phyloP scores from a whole-genome alignment of 345 rosid genomes.

The Xanthoceras sorbifolium region DNA sequence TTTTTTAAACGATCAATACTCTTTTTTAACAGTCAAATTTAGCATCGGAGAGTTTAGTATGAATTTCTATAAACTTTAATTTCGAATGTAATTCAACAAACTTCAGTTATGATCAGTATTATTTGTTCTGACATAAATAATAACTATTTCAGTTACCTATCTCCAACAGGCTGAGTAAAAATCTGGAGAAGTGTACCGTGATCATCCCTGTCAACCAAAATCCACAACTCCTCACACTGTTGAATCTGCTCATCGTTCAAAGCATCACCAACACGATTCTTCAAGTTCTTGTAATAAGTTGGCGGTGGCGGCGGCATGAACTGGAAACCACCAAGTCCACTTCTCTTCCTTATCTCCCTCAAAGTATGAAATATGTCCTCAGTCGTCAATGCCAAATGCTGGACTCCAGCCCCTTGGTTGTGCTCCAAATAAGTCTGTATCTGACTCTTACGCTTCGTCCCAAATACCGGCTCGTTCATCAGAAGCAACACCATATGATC shows the following conservation, averaged over 20 bases:
- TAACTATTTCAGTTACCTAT: too few species aligned
- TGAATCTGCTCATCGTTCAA: constrained; percentile 74
- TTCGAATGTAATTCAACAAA: too few species aligned
- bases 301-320: constrained; percentile 96
- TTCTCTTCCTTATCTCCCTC: constrained; percentile 80
- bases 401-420: constrained; percentile 89
- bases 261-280: constrained; percentile 70
- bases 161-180: constrained; percentile 90
- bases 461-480: constrained; percentile 86
- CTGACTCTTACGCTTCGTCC: constrained; percentile 92
- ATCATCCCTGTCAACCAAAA: constrained; percentile 91
- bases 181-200: constrained; percentile 94
- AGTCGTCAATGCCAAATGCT: constrained; percentile 74
- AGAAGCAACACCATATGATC: constrained; percentile 77
- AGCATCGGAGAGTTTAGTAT: too few species aligned
- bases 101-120: too few species aligned
- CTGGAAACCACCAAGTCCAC: constrained; percentile 77
- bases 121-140: too few species aligned
- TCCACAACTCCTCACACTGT: constrained; percentile 85
- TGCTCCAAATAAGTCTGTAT: constrained; percentile 90
- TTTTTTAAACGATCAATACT: too few species aligned
- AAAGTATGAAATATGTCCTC: constrained; percentile 76
- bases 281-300: constrained; percentile 72
- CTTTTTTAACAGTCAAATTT: too few species aligned
- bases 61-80: too few species aligned